Percentiles rank a stretch among this genome's conserved stretches.
These are phyloP conservation scores for Aspergillus saccharolyticus DNA, from an alignment of 495 filamentous ascomycete genomes.

Conservation along the genomic window DNA sequence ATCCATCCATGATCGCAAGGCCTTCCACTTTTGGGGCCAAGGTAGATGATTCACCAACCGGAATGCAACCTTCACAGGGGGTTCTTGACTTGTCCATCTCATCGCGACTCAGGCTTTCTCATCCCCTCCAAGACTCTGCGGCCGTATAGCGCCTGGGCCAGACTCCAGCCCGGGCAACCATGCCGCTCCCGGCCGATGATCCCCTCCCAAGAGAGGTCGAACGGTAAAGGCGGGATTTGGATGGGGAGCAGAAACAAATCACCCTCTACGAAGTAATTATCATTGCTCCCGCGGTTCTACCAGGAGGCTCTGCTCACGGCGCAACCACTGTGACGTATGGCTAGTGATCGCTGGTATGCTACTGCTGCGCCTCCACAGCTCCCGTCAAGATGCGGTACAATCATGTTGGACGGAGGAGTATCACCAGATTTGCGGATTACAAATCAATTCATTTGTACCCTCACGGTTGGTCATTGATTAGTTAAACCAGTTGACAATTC, in stretches of 20 bases:
- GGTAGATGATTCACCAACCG: background rate
- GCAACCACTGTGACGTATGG: background rate
- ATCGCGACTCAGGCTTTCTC: no score
- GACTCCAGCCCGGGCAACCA: slow-evolving; percentile 1
- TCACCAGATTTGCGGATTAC: background rate
- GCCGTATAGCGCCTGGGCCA: slow-evolving; percentile 4
- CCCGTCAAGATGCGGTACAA: slow-evolving; percentile 16
- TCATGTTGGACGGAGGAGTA: background rate
- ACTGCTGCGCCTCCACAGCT: slow-evolving; percentile 20
- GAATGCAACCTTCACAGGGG: background rate
- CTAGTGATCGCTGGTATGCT: slow-evolving; percentile 9
- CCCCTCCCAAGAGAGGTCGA: background rate
- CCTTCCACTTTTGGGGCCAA: background rate
- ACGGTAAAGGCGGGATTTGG: background rate
- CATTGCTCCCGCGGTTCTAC: background rate
- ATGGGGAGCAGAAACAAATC: background rate
- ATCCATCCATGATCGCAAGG: slow-evolving; percentile 1
- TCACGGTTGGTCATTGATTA: no score
- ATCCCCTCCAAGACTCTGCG: background rate
- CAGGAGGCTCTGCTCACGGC: slow-evolving; percentile 13
- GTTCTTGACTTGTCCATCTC: background rate
- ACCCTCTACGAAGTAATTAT: background rate
- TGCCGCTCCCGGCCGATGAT: slow-evolving; percentile 1
- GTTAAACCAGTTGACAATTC: background rate
- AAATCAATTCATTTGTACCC: background rate